Percentiles rank a stretch among this genome's conserved stretches.
Evolutionary conservation across 192 early-diverging fungal species (phyloP).

Genomic region (Coemansia sp.): DNA sequence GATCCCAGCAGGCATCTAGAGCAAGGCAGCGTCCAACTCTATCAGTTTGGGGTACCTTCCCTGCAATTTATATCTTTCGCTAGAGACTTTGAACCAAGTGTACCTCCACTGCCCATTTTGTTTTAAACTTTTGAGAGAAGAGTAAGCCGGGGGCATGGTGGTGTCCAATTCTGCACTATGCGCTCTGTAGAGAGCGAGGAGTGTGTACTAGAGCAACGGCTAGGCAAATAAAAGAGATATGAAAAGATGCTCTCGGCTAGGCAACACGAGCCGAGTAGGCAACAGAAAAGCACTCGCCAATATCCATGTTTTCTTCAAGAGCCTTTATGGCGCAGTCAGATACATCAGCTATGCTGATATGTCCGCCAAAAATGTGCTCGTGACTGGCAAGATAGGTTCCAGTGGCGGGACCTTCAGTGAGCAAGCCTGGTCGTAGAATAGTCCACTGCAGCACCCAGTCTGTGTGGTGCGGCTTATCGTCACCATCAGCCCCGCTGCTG

Average conservation of each 20-base stretch:
- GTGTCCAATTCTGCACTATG: too few species aligned
- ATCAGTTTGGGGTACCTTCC: too few species aligned
- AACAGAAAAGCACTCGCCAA: slow-evolving; percentile 31
- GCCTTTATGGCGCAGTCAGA: slow-evolving; percentile 40
- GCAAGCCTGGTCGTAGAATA: slow-evolving; percentile 22
- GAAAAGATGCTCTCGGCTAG: not conserved
- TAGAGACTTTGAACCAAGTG: too few species aligned
- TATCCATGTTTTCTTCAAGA: slow-evolving; percentile 37
- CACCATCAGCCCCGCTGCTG: not conserved
- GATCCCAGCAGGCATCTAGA: too few species aligned
- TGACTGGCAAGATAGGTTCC: slow-evolving; percentile 39
- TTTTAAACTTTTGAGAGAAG: too few species aligned
- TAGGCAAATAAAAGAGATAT: too few species aligned
- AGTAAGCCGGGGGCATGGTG: too few species aligned
- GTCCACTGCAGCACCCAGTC: slow-evolving; percentile 23
- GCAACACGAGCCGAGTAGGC: slow-evolving; percentile 43
- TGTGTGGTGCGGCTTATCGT: not conserved
- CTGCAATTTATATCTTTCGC: too few species aligned
- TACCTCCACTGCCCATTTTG: too few species aligned
- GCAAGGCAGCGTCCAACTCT: too few species aligned
- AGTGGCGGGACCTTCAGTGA: slow-evolving; percentile 19
- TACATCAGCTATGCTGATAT: slow-evolving; percentile 27
- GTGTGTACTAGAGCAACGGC: too few species aligned
- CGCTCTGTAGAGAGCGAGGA: too few species aligned
- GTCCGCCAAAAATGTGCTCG: slow-evolving; percentile 37